These are phyloP conservation scores for Brassica hybrid DNA, from an alignment of 441 rosid species.

Conservation along the genomic window DNA sequence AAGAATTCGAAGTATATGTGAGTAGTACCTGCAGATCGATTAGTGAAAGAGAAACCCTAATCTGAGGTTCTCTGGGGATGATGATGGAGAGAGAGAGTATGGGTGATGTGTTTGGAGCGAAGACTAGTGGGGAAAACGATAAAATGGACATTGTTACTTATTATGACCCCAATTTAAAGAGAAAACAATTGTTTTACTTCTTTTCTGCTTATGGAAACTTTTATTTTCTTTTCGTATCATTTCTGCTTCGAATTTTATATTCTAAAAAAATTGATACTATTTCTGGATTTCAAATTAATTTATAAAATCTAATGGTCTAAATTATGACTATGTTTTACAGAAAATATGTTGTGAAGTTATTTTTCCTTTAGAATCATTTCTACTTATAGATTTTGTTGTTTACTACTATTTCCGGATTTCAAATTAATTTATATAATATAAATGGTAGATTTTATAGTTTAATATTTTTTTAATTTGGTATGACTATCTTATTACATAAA, in stretches of 20 bases:
- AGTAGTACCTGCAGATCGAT: slow-evolving; percentile 27
- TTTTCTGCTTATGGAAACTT: neutral
- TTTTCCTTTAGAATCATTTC: neutral
- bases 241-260: neutral
- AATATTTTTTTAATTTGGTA: neutral
- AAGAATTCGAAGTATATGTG: slow-evolving; percentile 7
- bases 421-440: neutral
- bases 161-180: neutral
- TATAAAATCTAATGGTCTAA: neutral
- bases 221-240: neutral
- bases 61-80: slow-evolving; percentile 46
- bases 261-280: neutral
- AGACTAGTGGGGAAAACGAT: slow-evolving; percentile 39
- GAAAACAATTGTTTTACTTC: neutral
- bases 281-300: neutral
- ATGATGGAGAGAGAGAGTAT: slow-evolving; percentile 36
- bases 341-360: neutral
- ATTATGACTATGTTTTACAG: neutral
- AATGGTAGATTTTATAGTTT: neutral
- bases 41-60: slow-evolving; percentile 63
- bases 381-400: neutral
- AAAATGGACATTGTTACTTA: slow-evolving; percentile 45
- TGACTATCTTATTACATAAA: too few relatives aligned
- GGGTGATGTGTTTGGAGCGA: slow-evolving; percentile 20
- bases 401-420: neutral